Conservation (phyloP, 2,329 filamentous ascomycete genomes). For the Diplodia intermedia region DNA sequence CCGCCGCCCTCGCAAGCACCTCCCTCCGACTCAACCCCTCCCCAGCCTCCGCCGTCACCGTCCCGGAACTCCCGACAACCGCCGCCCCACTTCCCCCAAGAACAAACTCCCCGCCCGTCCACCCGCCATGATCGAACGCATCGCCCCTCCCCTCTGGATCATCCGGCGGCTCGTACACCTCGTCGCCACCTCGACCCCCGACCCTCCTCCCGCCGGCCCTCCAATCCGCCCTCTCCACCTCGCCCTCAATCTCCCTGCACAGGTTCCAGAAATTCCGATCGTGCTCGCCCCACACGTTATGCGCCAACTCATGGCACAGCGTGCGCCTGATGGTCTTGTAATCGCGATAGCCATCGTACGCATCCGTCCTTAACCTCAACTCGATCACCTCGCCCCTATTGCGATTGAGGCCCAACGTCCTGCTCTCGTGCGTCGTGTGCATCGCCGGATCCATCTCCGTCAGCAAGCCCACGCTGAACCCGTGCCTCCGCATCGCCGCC, state of each 20-base stretch:
- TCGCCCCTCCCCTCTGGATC: slow-evolving; percentile 38
- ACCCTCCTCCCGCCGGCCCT: slow-evolving; percentile 62
- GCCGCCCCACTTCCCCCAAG: slow-evolving; percentile 43
- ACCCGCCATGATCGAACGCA: slow-evolving; percentile 51
- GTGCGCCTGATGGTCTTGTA: slow-evolving; percentile 92
- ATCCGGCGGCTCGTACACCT: slow-evolving; percentile 42
- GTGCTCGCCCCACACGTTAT: slow-evolving; percentile 86
- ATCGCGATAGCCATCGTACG: slow-evolving; percentile 90
- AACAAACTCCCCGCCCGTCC: slow-evolving; percentile 52
- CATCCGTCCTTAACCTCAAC: slow-evolving; percentile 87
- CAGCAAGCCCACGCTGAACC: slow-evolving; percentile 82
- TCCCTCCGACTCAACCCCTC: slow-evolving; percentile 72
- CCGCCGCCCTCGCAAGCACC: slow-evolving; percentile 75
- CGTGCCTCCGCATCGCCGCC: slow-evolving; percentile 80
- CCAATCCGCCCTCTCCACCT: slow-evolving; percentile 84
- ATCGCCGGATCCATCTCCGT: slow-evolving; percentile 94
- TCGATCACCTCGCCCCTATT: slow-evolving; percentile 92
- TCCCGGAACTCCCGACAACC: slow-evolving; percentile 39
- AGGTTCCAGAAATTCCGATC: slow-evolving; percentile 89
- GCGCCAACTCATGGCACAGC: slow-evolving; percentile 91
- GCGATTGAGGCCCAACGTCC: slow-evolving; percentile 84
- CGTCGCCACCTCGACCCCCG: slow-evolving; percentile 36
- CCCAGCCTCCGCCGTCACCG: slow-evolving; percentile 39
- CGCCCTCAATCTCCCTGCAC: slow-evolving; percentile 83
- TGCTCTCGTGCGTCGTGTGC: slow-evolving; percentile 81